Base-by-base conservation (phyloP, 2,329 filamentous ascomycete genomes). In the Penicillium freii region DNA sequence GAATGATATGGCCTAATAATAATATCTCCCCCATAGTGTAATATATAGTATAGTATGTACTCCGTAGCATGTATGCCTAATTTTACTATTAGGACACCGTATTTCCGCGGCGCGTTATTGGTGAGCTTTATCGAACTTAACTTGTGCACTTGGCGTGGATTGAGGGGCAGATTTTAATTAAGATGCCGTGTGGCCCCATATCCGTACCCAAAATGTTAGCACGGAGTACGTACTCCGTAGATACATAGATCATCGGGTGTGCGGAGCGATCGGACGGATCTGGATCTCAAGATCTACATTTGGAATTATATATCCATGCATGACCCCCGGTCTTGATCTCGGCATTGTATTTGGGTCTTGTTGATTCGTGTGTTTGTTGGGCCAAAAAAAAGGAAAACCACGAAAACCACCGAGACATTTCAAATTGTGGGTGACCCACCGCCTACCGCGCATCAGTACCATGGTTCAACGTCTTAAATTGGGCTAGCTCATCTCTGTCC, bases 361-460 rank as follows among this genome's bases (percentile, higher is more conserved):
- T 9, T 51, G 27, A 51, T 51, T 51, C 39, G 49, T 34, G 15
- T 44, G 19, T 5, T 10, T 34, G 33, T n/a, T 51, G 9, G 21
- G 27, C 27, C 10, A 23, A 23, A 23, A 23, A 4, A 23, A 23
- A 4, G 15, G 27, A 46, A 4, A 19, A 27, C 10, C 1, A 29
- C 11, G n/a, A 47, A 47, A 29, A 52, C 8, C n/a, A 17, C 27
- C 6, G 43, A 29, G 38, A 13, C 10, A 34, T 45, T 52, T 1
- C 27, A n/a, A 51, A 29, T 29, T n/a, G 49, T 56, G 42, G 42
- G 3, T 7, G 54, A 42, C 36, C 54, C 54, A 57, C 49, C 23
- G 13, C 47, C 9, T 27, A 34, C 27, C 34, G 27, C 36, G 5
- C 3, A 2, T 5, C 8, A 1, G 34, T 54, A 46, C 58, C 58